Evolutionary conservation across 2,329 filamentous ascomycete species (phyloP).

Genomic region (Huntiella savannae): DNA sequence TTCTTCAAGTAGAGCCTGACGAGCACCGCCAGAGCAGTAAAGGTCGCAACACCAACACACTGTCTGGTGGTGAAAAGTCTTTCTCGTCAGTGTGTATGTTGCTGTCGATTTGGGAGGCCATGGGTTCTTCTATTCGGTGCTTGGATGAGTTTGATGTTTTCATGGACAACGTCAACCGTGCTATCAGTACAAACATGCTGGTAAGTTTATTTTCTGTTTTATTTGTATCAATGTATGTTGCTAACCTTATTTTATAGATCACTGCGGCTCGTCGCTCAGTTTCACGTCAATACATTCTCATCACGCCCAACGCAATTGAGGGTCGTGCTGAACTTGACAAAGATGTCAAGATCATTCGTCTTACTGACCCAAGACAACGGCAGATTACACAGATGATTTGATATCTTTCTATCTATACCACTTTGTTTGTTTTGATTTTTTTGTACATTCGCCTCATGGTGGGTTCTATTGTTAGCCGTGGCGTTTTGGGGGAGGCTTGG

Average conservation of each 20-base stretch:
- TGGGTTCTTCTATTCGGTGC: slow-evolving; percentile 87
- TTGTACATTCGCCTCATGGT: not conserved
- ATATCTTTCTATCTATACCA: not conserved
- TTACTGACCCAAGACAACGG: slow-evolving; percentile 40
- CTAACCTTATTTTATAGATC: slow-evolving; percentile 10
- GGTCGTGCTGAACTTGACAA: slow-evolving; percentile 34
- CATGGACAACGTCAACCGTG: slow-evolving; percentile 94
- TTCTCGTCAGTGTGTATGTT: slow-evolving; percentile 93
- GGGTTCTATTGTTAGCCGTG: not conserved
- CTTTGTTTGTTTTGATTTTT: not conserved
- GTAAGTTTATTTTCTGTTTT: slow-evolving; percentile 30
- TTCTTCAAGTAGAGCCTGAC: slow-evolving; percentile 57
- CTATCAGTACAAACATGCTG: slow-evolving; percentile 84
- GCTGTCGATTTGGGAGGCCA: slow-evolving; percentile 89
- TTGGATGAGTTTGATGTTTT: slow-evolving; percentile 98
- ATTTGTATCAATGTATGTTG: not conserved
- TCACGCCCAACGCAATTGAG: slow-evolving; percentile 76
- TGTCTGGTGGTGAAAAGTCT: slow-evolving; percentile 93
- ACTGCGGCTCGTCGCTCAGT: slow-evolving; percentile 64
- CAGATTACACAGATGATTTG: slow-evolving; percentile 13
- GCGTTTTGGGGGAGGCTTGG: too few relatives aligned
- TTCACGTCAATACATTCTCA: slow-evolving; percentile 88
- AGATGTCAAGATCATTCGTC: slow-evolving; percentile 61
- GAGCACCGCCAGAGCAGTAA: slow-evolving; percentile 48
- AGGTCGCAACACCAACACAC: slow-evolving; percentile 71